These are phyloP conservation scores for Blastobotrys illinoisensis DNA, from an alignment of 1,139 yeast genomes.

Conservation along the genomic window DNA sequence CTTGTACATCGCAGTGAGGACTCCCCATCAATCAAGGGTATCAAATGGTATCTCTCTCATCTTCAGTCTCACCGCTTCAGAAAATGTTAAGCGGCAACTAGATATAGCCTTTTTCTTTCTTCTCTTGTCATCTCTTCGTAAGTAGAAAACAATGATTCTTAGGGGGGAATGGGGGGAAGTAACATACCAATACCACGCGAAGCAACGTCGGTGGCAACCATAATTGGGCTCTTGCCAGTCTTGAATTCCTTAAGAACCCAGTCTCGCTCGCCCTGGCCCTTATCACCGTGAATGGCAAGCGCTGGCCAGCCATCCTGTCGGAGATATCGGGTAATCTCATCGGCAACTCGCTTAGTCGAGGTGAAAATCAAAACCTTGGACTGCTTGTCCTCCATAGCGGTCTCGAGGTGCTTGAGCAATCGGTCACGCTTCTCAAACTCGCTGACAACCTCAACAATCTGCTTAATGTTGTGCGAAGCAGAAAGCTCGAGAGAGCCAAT, in stretches of 20 bases:
- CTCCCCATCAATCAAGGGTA: neutral
- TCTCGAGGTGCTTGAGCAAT: constrained; percentile 75
- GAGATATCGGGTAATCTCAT: constrained; percentile 83
- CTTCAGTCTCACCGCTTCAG: neutral
- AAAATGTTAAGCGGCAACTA: neutral
- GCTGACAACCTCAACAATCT: constrained; percentile 82
- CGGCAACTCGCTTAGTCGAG: constrained; percentile 96
- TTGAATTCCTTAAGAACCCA: constrained; percentile 95
- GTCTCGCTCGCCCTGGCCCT: constrained; percentile 96
- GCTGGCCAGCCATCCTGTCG: constrained; percentile 99
- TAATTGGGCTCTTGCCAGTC: constrained; percentile 86
- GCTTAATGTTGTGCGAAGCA: constrained; percentile 95
- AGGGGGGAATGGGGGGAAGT: neutral
- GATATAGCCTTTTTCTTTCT: neutral
- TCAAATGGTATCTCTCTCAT: neutral
- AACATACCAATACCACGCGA: constrained; percentile 99
- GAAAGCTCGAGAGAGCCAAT: constrained; percentile 93
- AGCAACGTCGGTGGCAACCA: constrained; percentile 99
- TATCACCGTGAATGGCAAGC: constrained; percentile 97
- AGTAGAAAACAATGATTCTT: neutral
- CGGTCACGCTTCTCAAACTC: constrained; percentile 94
- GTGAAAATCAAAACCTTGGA: constrained; percentile 84
- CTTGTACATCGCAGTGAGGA: neutral
- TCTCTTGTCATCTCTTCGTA: neutral
- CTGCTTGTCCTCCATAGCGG: constrained; percentile 70